Evolutionary conservation across 306 rosid genomes (phyloP), one percentile per base, ranked within the genome.

Genomic region (Urtica urens): DNA sequence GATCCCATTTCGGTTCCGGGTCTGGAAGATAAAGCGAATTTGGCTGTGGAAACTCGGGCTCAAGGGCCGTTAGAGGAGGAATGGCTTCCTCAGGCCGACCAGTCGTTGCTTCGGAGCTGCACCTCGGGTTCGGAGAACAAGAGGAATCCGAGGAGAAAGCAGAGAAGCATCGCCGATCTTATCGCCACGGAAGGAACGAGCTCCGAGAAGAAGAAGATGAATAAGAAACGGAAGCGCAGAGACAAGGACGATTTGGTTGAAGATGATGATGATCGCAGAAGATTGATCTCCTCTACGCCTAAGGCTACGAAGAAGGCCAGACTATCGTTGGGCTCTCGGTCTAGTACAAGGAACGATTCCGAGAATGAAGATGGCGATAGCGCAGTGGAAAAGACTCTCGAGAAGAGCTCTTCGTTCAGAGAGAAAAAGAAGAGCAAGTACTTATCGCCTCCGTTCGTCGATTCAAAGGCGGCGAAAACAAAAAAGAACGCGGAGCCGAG

Each of bases 401-500:
- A 60, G 28, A 69, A 56, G 55, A 65, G 65, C 22, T 6, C 23
- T 35, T 51, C 59, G 49, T 44, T 35, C 35, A 51, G 96, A 64
- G 86, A 82, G 59, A 86, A 90, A 55, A 86, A 72, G 80, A 82
- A 52, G 63, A 86, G 96, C 68, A 82, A 74, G 76, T 86, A 86
- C 71, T 66, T 86, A 70, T 86, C 83, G 26, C 90, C 93, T 52
- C 96, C 96, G 25, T 86, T 82, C 78, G 82, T 78, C 24, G 60
- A 49, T 60, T 75, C 43, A 38, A n/a, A 46, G 29, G 29, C 43
- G 69, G 46, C 26, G 40, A 4, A 4, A 67, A 67, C 41, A 55
- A 20, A 68, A 77, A 67, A 67, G 60, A 17, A 31, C 58, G 50
- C 24, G 15, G 10, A 5, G 74, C 67, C 4, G 54, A 17, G 27